Evolutionary conservation across 2,329 filamentous ascomycete genomes (phyloP), one percentile per base, ranked within the genome.

Genomic region (Penicillium corylophilum): DNA sequence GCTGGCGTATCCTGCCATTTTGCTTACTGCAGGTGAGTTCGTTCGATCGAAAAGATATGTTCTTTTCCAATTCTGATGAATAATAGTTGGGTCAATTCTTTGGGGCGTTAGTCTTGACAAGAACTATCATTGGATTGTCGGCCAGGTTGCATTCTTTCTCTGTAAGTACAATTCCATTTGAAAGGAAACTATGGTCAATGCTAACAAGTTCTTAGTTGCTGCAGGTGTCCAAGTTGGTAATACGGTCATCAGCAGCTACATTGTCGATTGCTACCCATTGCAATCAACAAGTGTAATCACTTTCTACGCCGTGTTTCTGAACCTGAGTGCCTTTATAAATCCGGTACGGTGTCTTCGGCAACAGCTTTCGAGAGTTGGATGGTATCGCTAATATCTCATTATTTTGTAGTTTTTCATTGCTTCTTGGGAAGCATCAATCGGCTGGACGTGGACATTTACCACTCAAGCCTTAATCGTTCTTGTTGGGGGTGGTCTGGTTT

Each of bases 211-310:
- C 23, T 38, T 15, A 80, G 78, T 81, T 61, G 78, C 77, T 1
- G 76, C 78, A 1, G 80, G 81, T 16, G 77, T 82, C 54, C 80
- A 84, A 54, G 77, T 82, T 46, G 80, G 80, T 28, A 84, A 83
- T 61, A 81, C 79, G 0, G 75, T 77, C 2, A 67, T 79, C 9
- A 78, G 74, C 40, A 72, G 75, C 5, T 83, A 83, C 60, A 73
- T 83, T 15, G 74, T 83, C 29, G 81, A 84, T 61, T 73, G 73
- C 41, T 83, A 83, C 61, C 80, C 79, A 0, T 64, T 79, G 15
- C 79, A 83, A 60, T 77, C 77, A 33, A 82, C 80, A 64, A 77
- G 77, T 38, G 71, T 80, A 33, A 73, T 82, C 28, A 79, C 76
- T 7, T 83, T 82, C 60, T 82, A 82, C 60, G 72, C 77, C 7